Evolutionary conservation across 768 basidiomycete genomes (phyloP).

Genomic region (Kwoniella shandongensis): DNA sequence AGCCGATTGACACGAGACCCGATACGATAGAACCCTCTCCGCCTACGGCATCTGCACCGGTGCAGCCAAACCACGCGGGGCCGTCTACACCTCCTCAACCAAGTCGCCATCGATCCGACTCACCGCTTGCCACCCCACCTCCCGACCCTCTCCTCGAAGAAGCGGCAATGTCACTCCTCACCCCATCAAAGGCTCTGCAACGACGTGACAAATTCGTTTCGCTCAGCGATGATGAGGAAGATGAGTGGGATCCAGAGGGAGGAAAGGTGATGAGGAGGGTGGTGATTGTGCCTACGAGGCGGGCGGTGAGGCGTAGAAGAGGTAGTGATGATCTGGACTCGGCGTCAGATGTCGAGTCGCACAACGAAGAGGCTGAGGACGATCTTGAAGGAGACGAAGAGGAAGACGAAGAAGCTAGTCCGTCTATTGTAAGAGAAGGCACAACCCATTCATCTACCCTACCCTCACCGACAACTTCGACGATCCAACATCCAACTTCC

Average conservation of each 20-base stretch:
- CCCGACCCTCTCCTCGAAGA: slow-evolving; percentile 14
- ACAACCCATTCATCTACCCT: slow-evolving; percentile 10
- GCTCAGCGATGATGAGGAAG: slow-evolving; percentile 34
- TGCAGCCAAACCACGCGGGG: not conserved
- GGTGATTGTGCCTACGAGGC: slow-evolving; percentile 32
- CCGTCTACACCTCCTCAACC: not conserved
- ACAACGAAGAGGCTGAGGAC: slow-evolving; percentile 11
- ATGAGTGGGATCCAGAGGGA: slow-evolving; percentile 33
- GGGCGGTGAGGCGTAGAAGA: slow-evolving; percentile 4
- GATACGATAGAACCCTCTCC: not conserved
- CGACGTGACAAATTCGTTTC: slow-evolving; percentile 17
- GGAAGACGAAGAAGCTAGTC: not conserved
- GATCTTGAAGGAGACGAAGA: slow-evolving; percentile 7
- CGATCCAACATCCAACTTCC: not conserved
- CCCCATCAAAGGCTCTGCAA: slow-evolving; percentile 1
- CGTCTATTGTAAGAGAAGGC: not conserved
- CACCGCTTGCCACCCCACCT: slow-evolving; percentile 13
- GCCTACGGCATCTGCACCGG: not conserved
- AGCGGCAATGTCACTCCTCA: not conserved
- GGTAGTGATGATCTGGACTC: slow-evolving; percentile 1
- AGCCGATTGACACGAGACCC: too few species aligned
- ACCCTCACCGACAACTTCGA: not conserved
- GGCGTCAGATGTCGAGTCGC: not conserved
- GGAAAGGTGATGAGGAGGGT: slow-evolving; percentile 21
- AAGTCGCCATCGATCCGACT: slow-evolving; percentile 2